These are phyloP conservation scores for Collybiopsis luxurians DNA, from an alignment of 768 basidiomycete genomes.

Conservation along the genomic window DNA sequence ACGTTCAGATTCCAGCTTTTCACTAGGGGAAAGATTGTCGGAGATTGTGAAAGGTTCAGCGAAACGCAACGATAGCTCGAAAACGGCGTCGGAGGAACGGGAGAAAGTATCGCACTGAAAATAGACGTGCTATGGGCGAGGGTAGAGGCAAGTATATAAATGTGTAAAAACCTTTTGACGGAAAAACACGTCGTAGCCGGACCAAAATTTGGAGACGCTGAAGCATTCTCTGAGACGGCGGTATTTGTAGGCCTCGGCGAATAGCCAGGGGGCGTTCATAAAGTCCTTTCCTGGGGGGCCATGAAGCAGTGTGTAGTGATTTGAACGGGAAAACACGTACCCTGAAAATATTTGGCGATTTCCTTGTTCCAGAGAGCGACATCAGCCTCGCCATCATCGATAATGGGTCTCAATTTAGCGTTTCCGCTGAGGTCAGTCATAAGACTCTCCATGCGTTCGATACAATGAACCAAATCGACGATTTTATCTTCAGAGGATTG, in stretches of 20 bases:
- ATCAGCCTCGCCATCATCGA: slow-evolving; percentile 90
- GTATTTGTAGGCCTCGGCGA: slow-evolving; percentile 94
- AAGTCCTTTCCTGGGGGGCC: slow-evolving; percentile 81
- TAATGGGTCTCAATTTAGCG: slow-evolving; percentile 79
- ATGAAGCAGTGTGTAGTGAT: no score
- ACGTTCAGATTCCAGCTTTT: slow-evolving; percentile 69
- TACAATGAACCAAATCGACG: slow-evolving; percentile 80
- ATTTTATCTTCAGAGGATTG: slow-evolving; percentile 81
- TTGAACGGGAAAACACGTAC: slow-evolving; percentile 34
- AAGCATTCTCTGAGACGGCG: slow-evolving; percentile 92
- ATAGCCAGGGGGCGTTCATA: slow-evolving; percentile 96
- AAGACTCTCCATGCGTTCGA: slow-evolving; percentile 86
- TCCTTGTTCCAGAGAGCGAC: slow-evolving; percentile 93
- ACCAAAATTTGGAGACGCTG: slow-evolving; percentile 87
- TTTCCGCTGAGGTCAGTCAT: slow-evolving; percentile 87
- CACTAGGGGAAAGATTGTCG: slow-evolving; percentile 46
- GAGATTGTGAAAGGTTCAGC: slow-evolving; percentile 76
- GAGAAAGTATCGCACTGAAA: slow-evolving; percentile 90
- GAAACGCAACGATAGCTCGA: slow-evolving; percentile 90
- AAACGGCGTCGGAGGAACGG: slow-evolving; percentile 87
- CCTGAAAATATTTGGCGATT: slow-evolving; percentile 92
- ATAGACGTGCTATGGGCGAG: slow-evolving; percentile 9
- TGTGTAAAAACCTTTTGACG: slow-evolving; percentile 69
- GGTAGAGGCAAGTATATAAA: neutral
- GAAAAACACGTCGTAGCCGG: slow-evolving; percentile 92